These are phyloP conservation scores for Nakazawaea ernobii DNA, from an alignment of 805 yeast genomes.

Conservation along the genomic window DNA sequence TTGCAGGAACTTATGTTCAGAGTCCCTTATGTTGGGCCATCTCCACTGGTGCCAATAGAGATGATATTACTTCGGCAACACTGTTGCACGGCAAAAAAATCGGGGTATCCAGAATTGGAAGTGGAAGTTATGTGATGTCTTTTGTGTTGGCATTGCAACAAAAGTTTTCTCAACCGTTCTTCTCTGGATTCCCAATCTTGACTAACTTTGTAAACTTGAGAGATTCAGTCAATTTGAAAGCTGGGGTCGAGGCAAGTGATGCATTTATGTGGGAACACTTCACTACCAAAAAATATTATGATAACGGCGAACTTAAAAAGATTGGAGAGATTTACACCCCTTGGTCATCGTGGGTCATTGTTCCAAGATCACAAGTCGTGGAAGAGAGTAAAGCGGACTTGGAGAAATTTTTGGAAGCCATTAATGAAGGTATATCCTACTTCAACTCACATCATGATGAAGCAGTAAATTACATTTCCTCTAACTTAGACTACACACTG, in stretches of 20 bases:
- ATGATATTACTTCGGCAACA: constrained; percentile 42
- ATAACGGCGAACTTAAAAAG: constrained; percentile 67
- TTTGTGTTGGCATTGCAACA: constrained; percentile 68
- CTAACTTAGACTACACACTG: constrained; percentile 66
- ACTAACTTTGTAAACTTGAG: constrained; percentile 71
- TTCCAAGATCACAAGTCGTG: constrained; percentile 36
- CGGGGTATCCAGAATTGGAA: constrained; percentile 83
- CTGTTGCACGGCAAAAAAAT: constrained; percentile 59
- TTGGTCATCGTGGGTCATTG: constrained; percentile 93
- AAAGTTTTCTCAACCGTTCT: constrained; percentile 48
- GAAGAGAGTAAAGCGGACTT: constrained; percentile 23
- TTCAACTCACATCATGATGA: constrained; percentile 58
- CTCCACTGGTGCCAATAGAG: constrained; percentile 63
- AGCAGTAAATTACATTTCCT: constrained; percentile 57
- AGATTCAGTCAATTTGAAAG: constrained; percentile 64
- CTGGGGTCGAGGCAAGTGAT: constrained; percentile 46
- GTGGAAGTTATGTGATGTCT: constrained; percentile 90
- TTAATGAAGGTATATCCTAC: constrained; percentile 64
- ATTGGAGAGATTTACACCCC: constrained; percentile 91
- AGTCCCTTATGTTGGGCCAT: constrained; percentile 91
- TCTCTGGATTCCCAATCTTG: constrained; percentile 47
- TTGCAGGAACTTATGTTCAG: constrained; percentile 78
- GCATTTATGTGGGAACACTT: constrained; percentile 97
- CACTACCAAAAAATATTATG: constrained; percentile 83
- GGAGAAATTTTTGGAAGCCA: constrained; percentile 40